Percentiles rank a stretch among this genome's conserved stretches.
Evolutionary conservation across 805 yeast genomes (phyloP).

Genomic region (Debaryomyces castellii): DNA sequence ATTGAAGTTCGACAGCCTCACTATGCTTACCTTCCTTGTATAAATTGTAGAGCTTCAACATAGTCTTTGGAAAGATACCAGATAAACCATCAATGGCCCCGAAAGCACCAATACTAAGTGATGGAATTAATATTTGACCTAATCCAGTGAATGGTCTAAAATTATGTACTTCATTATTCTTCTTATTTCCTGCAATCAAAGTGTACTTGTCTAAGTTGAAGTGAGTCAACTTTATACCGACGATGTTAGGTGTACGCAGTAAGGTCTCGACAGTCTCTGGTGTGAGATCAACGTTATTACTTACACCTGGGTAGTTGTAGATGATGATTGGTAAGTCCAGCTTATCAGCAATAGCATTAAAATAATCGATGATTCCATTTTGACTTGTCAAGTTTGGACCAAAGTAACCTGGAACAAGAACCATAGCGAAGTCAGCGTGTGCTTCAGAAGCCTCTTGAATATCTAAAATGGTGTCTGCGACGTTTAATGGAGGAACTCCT

Average conservation of each 20-base stretch:
- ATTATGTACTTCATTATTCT: slow-evolving; percentile 11
- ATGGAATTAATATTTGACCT: slow-evolving; percentile 25
- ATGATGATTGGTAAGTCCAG: slow-evolving; percentile 34
- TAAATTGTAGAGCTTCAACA: slow-evolving; percentile 16
- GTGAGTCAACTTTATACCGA: slow-evolving; percentile 32
- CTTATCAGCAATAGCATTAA: slow-evolving; percentile 25
- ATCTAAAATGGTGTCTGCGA: slow-evolving; percentile 26
- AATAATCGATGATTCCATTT: slow-evolving; percentile 31
- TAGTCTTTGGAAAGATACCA: slow-evolving; percentile 20
- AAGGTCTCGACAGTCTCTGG: slow-evolving; percentile 21
- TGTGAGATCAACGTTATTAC: slow-evolving; percentile 27
- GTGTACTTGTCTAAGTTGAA: slow-evolving; percentile 21
- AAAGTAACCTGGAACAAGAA: slow-evolving; percentile 35
- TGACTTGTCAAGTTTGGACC: slow-evolving; percentile 30
- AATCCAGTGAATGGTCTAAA: slow-evolving; percentile 25
- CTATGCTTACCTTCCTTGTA: slow-evolving; percentile 12
- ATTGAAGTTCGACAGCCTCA: slow-evolving; percentile 21
- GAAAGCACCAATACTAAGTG: slow-evolving; percentile 18
- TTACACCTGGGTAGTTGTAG: slow-evolving; percentile 38
- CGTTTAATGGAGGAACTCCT: slow-evolving; percentile 27
- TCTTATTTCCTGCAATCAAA: slow-evolving; percentile 14
- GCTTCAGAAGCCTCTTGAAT: slow-evolving; percentile 22
- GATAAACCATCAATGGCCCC: slow-evolving; percentile 27
- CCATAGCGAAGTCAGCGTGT: slow-evolving; percentile 34
- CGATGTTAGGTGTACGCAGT: slow-evolving; percentile 32